Evolutionary conservation across 345 rosid genomes (phyloP), one percentile per base, ranked within the genome.

Genomic region (Citrus hindsii): DNA sequence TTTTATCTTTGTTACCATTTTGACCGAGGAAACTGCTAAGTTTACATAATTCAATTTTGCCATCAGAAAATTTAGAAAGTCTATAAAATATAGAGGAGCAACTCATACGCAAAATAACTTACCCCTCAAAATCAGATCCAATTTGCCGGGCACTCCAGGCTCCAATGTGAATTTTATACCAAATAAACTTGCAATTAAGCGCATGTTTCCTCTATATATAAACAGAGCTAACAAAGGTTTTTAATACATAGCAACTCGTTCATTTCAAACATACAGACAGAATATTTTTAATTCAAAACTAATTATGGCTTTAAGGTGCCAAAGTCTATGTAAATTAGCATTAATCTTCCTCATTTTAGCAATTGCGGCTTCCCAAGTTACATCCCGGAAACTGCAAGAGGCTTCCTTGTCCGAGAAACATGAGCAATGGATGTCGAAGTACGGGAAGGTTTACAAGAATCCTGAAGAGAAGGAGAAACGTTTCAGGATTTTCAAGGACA

Each of bases 381-480:
- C 46, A 4, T 61, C 82, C 59, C 80, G 81, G 3, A 22, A 37
- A 61, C 80, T 83, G 53, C 76, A 62, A 9, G 76, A 67, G 10
- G 75, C 22, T 3, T 67, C 83, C 40, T 48, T 81, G 65, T 9
- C 40, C 6, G 62, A 71, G 82, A 82, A 73, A 73, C 82, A 84
- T 35, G 85, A 84, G 68, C 78, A 66, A 38, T 87, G 88, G 87
- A 80, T 87, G 84, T 76, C 73, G 7, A 25, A 40, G 1, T 61
- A 81, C 58, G 83, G 72, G 22, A 64, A 67, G 27, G 80, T 79
- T 0, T 87, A 85, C 42, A 30, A 16, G 27, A 70, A 77, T 42
- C 25, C n/a, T 3, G 33, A 28, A 0, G 87, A 87, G 67, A 85
- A 68, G 48, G 77, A 69, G 22, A 78, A 16, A 33, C 79, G 82